Percentiles rank a stretch among this genome's conserved stretches.
These are phyloP conservation scores for Myriangium duriaei DNA, from an alignment of 2,329 filamentous ascomycete species.

Conservation along the genomic window DNA sequence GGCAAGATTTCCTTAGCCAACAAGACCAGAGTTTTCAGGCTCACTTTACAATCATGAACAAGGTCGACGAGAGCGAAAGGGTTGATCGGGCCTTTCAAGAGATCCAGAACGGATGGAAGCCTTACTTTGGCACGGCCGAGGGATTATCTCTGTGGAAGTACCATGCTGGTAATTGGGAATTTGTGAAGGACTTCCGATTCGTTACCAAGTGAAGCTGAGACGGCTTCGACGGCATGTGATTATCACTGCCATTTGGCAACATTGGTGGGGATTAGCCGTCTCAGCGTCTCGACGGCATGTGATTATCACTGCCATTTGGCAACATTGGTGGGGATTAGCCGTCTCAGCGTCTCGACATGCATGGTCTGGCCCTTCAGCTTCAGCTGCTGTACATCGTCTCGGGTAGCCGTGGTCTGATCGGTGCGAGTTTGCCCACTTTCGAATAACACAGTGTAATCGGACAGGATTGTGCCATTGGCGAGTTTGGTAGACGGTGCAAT, in stretches of 20 bases:
- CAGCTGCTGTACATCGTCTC: slow-evolving; percentile 19
- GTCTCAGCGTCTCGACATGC: slow-evolving; percentile 22
- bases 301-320: slow-evolving; percentile 22
- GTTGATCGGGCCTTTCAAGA: slow-evolving; percentile 27
- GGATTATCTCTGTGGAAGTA: slow-evolving; percentile 33
- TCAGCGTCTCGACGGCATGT: slow-evolving; percentile 12
- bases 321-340: slow-evolving; percentile 22
- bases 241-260: slow-evolving; percentile 23
- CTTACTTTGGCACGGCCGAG: slow-evolving; percentile 23
- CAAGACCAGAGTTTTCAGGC: slow-evolving; percentile 31
- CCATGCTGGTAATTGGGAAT: slow-evolving; percentile 30
- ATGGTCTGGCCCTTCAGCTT: slow-evolving; percentile 22
- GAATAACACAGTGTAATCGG: slow-evolving; percentile 35
- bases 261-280: slow-evolving; percentile 23
- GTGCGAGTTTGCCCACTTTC: slow-evolving; percentile 26
- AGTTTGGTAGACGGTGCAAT: slow-evolving; percentile 27
- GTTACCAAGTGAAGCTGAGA: not conserved
- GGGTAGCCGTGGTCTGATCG: slow-evolving; percentile 25
- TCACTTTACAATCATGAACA: slow-evolving; percentile 38
- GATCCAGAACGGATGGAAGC: slow-evolving; percentile 22
- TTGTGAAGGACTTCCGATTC: slow-evolving; percentile 26
- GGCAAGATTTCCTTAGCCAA: slow-evolving; percentile 28
- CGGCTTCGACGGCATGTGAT: not conserved
- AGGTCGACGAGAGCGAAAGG: slow-evolving; percentile 29
- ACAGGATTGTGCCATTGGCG: slow-evolving; percentile 25